Evolutionary conservation across 2,329 filamentous ascomycete species (phyloP), one percentile per base, ranked within the genome.

Genomic region (Botryotinia narcissicola): DNA sequence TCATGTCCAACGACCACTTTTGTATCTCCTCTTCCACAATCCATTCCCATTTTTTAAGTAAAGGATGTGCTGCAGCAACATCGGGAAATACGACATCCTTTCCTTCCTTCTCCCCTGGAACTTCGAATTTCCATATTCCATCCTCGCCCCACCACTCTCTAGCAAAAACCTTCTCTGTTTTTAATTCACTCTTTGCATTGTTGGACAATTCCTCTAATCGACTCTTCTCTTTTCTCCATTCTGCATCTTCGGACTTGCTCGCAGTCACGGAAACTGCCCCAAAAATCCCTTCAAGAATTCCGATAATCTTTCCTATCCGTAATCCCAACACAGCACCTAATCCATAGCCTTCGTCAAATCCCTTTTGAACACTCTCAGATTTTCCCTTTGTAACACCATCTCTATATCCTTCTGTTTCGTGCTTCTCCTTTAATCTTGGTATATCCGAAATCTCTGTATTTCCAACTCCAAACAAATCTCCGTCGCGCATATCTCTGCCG

Each of bases 291-390:
- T 97, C 93, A 9, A 98, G 80, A 6, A 93, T 84, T 0, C 96
- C 96, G 5, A 97, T 82, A 20, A 97, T 83, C 76, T 89, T 90
- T 0, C 96, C 96, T 0, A 90, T 91, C 42, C 87, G 86, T 76
- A 92, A 82, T 0, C 95, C 96, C 44, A 98, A 84, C 70, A 91
- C 90, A 0, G 94, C 95, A 20, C 96, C 96, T 0, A 98, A 86
- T 22, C 90, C 86, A 81, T 94, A 98, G 0, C 95, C 95, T 76
- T 95, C 93, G 81, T 99, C 96, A 80, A 99, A 98, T 0, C 95
- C 95, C 22, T 86, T 86, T 83, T 99, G 96, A 40, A 98, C 89
- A 78, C 90, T 92, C 66, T 86, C 84, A 40, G 88, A 88, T 81
- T 98, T 98, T 46, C 92, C 92, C 4, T 85, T 85, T 0, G 91